Base-by-base conservation (phyloP, 1,284 basidiomycete species). In the Trichosporon ovoides region DNA sequence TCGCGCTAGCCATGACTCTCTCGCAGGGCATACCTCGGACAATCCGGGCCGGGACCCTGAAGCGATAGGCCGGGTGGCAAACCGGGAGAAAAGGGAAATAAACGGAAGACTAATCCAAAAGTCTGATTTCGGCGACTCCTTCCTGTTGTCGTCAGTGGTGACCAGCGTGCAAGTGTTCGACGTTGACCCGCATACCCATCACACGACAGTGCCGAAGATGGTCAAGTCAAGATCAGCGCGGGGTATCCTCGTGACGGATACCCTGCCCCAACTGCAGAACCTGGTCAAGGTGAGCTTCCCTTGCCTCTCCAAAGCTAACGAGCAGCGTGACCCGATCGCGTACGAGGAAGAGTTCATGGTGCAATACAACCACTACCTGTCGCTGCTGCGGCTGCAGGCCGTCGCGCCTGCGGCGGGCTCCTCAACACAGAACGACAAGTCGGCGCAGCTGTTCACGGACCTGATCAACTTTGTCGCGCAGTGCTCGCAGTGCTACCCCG, bases 301-400 rank as follows among this genome's bases (percentile, higher is more conserved):
- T 12, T 9, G n/a, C 12, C 12, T 28, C 13, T 1, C 37, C n/a
- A 12, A 11, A 46, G 57, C 63, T 81, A 62, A 80, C 78, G n/a
- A n/a, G 19, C 61, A 76, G 78, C 84, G 96, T 57, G 92, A 97
- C 73, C 90, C 95, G 2, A 78, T 81, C 7, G 88, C 85, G 0
- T 98, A 99, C 81, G 88, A 86, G 72, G 94, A 98, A 67, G 96
- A 99, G 70, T 99, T 98, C 71, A 75, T 93, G n/a, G 91, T 94
- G 64, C 96, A 98, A 82, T 98, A 93, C 88, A 92, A 93, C 66
- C 93, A 98, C 75, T 98, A 93, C 78, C 85, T 89, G 68, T 89
- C 87, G 59, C 85, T 91, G 58, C 83, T 90, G 40, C 85, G 90
- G 70, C 89, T 98, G 65, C 73, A 76, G 55, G 68, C 71, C 3